Conservation (phyloP, 1,284 basidiomycete genomes). For the Trametes pubescens region DNA sequence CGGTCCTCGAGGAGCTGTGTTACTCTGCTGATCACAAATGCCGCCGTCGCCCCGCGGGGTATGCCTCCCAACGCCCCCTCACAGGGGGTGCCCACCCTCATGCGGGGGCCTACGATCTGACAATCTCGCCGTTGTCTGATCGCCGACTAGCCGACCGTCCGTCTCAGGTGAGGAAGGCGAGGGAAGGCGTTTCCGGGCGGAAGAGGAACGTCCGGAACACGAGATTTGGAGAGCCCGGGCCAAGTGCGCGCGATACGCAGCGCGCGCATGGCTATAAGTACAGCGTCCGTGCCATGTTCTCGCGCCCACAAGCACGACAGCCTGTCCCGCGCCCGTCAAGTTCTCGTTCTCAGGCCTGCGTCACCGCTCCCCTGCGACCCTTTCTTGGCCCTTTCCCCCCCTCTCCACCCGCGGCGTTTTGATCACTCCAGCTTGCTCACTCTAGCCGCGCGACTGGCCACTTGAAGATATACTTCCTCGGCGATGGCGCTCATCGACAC, state of each 20-base stretch:
- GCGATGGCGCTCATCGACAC: slow-evolving; percentile 17
- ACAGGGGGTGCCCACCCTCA: too few species aligned
- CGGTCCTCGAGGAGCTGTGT: too few species aligned
- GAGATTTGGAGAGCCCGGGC: background rate
- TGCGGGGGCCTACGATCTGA: too few species aligned
- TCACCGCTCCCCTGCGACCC: background rate
- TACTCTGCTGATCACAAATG: too few species aligned
- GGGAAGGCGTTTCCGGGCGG: background rate
- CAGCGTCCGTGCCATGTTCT: background rate
- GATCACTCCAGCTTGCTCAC: background rate
- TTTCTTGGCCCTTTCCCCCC: background rate
- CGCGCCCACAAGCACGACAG: background rate
- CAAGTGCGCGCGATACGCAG: too few species aligned
- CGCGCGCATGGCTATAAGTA: background rate
- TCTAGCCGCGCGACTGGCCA: background rate
- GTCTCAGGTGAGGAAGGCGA: background rate
- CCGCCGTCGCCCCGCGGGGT: too few species aligned
- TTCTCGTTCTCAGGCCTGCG: background rate
- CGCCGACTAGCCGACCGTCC: too few species aligned
- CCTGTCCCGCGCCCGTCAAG: background rate
- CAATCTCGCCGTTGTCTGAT: too few species aligned
- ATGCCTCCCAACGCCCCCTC: too few species aligned
- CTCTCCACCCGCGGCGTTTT: too few species aligned
- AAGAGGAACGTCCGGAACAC: background rate
- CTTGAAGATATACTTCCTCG: background rate